Conservation (phyloP, 345 rosid genomes). For the Eucalyptus melliodora region DNA sequence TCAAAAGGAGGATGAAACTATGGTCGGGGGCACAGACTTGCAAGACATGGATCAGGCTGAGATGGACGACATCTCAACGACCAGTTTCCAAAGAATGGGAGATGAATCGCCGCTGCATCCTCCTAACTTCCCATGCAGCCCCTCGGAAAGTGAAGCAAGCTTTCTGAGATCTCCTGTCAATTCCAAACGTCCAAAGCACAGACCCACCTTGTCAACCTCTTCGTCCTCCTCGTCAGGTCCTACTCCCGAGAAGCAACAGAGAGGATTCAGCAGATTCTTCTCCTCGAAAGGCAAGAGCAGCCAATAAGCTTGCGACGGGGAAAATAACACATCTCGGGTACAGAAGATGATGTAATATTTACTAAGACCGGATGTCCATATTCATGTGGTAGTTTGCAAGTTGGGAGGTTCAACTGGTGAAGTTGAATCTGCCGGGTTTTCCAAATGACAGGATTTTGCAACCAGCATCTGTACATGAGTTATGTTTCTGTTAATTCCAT, state of each 20-base stretch:
- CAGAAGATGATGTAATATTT: background rate
- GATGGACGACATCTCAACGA: slow-evolving; percentile 10
- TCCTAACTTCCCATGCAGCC: slow-evolving; percentile 28
- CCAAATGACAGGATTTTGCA: slow-evolving; percentile 10
- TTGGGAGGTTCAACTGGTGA: background rate
- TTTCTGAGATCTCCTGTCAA: slow-evolving; percentile 38
- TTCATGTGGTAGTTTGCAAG: background rate
- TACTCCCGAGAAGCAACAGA: slow-evolving; percentile 62
- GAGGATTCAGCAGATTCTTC: slow-evolving; percentile 95
- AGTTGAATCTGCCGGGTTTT: background rate
- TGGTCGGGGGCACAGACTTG: slow-evolving; percentile 8
- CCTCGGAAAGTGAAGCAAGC: slow-evolving; percentile 46
- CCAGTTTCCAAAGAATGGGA: slow-evolving; percentile 7
- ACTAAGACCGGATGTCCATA: background rate
- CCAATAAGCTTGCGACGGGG: background rate
- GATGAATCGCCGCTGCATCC: slow-evolving; percentile 25
- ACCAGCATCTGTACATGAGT: slow-evolving; percentile 24
- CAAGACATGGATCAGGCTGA: slow-evolving; percentile 24
- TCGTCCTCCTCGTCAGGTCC: slow-evolving; percentile 7
- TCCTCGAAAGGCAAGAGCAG: slow-evolving; percentile 71
- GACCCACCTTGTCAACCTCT: slow-evolving; percentile 54
- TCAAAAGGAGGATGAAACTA: background rate
- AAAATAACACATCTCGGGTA: background rate
- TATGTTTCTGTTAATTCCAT: background rate
- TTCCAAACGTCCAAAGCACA: slow-evolving; percentile 38